These are phyloP conservation scores for Rubia peregrina DNA, from an alignment of 305 asterid genomes.

Conservation along the genomic window DNA sequence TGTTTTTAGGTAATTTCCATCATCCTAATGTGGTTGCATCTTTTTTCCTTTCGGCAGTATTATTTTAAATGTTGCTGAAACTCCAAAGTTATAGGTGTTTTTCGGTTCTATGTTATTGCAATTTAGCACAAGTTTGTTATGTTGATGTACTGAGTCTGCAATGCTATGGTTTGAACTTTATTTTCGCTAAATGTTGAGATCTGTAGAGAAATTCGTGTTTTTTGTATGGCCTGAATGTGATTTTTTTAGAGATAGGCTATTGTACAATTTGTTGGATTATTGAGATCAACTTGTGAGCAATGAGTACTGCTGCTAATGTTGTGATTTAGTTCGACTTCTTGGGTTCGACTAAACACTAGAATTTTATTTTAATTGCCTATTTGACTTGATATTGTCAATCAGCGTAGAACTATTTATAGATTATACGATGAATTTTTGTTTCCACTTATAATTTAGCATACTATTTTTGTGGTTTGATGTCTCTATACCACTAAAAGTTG, in stretches of 20 bases:
- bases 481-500: not conserved
- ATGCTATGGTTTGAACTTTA: not conserved
- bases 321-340: no score
- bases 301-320: not conserved
- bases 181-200: not conserved
- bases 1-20: slow-evolving; percentile 37
- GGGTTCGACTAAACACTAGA: not conserved
- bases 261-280: not conserved
- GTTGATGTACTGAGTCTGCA: not conserved
- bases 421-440: not conserved
- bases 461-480: not conserved
- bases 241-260: not conserved
- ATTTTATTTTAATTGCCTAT: not conserved
- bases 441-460: not conserved
- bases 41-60: not conserved
- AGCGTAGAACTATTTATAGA: not conserved
- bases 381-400: not conserved
- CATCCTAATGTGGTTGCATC: not conserved
- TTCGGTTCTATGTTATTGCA: not conserved
- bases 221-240: not conserved
- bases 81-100: not conserved
- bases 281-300: not conserved
- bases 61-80: not conserved
- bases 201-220: not conserved
- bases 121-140: not conserved